phyloP scores from a whole-genome alignment of 306 rosid genomes.

The Dryas octopetala region DNA sequence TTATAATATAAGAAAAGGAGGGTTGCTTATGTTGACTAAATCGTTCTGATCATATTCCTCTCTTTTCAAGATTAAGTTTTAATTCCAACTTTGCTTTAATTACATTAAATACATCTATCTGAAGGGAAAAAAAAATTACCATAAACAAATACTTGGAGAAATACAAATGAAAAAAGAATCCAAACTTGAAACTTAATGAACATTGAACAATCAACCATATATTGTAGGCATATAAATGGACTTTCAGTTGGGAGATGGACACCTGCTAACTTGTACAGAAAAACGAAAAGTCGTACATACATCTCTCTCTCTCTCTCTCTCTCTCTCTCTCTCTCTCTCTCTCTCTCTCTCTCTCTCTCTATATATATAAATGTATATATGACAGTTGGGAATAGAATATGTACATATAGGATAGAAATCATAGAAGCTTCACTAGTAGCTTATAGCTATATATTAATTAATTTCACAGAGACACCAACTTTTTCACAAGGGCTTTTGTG shows the following conservation, averaged over 20 bases:
- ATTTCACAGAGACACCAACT: not conserved
- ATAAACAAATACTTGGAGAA: not conserved
- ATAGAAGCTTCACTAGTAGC: conserved; percentile 6
- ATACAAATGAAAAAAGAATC: conserved; percentile 1
- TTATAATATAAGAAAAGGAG: too few species aligned
- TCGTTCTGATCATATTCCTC: not conserved
- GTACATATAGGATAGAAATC: not conserved
- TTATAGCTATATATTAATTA: not conserved
- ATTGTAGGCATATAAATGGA: not conserved
- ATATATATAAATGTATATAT: too few species aligned
- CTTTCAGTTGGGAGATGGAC: conserved; percentile 8
- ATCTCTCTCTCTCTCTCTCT: too few species aligned
- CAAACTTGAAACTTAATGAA: conserved; percentile 14
- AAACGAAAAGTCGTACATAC: conserved; percentile 7
- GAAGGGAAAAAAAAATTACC: not conserved
- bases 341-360: too few species aligned
- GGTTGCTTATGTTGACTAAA: too few species aligned
- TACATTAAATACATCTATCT: not conserved
- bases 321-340: too few species aligned
- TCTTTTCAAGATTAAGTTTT: not conserved
- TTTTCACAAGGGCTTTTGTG: not conserved
- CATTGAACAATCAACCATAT: not conserved
- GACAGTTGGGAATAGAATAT: too few species aligned
- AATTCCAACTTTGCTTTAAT: not conserved
- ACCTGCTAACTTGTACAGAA: conserved; percentile 3